Evolutionary conservation across 2,329 filamentous ascomycete genomes (phyloP).

Genomic region (Penicillium sp.): DNA sequence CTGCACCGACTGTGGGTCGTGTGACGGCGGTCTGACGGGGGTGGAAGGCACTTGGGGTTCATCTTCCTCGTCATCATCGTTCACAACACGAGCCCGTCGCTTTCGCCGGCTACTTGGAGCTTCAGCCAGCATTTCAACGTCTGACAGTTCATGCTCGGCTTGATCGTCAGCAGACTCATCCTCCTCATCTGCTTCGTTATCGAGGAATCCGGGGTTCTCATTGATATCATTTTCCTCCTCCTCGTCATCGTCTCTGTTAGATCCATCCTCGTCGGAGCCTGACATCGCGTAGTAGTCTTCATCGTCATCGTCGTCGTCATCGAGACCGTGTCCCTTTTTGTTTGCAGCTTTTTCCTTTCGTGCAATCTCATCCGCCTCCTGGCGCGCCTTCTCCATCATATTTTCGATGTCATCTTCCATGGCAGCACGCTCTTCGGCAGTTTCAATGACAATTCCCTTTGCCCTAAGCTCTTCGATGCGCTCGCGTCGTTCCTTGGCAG

Average conservation of each 20-base stretch:
- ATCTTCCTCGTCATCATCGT: conserved; percentile 71
- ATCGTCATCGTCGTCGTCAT: conserved; percentile 63
- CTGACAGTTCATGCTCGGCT: conserved; percentile 37
- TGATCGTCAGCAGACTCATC: conserved; percentile 47
- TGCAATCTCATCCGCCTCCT: conserved; percentile 79
- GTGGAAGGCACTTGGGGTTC: conserved; percentile 44
- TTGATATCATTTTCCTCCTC: conserved; percentile 33
- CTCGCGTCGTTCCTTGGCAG: conserved; percentile 75
- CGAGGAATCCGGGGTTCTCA: conserved; percentile 30
- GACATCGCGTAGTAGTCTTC: conserved; percentile 57
- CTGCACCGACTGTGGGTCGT: conserved; percentile 40
- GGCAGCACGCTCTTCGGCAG: conserved; percentile 81
- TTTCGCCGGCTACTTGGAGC: conserved; percentile 58
- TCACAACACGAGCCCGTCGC: conserved; percentile 63
- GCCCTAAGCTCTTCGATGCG: conserved; percentile 77
- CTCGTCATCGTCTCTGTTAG: conserved; percentile 37
- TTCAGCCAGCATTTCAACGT: conserved; percentile 54
- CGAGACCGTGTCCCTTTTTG: conserved; percentile 62
- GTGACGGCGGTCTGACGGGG: conserved; percentile 39
- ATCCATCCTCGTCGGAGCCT: conserved; percentile 53
- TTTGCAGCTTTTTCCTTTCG: conserved; percentile 77
- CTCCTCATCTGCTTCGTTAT: conserved; percentile 49
- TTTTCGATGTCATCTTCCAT: conserved; percentile 86
- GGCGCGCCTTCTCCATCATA: conserved; percentile 80
- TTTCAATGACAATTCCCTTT: conserved; percentile 81